Base-by-base conservation (phyloP, 2,329 filamentous ascomycete genomes). In the Elsinoe fawcettii region DNA sequence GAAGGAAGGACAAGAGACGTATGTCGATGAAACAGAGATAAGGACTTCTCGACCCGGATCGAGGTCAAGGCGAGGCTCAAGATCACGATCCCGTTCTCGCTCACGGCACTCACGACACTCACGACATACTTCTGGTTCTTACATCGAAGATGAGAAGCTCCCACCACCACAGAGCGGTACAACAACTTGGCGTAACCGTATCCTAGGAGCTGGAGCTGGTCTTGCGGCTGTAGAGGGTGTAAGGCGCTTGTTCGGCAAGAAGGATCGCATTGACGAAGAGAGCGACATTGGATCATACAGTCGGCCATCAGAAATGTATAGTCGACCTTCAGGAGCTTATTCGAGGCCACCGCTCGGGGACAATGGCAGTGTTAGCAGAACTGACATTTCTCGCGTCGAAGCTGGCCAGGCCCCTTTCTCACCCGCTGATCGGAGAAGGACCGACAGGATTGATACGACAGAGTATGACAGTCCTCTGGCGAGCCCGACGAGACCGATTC, bases 231-330 rank as follows among this genome's bases (percentile, higher is more conserved):
- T 67, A 36, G 59, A 68, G 63, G 63, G 68, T 8, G 60, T 67
- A 1, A 67, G 71, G 67, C 69, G 87, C 80, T 61, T 84, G 82
- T 11, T 89, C 44, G 76, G 78, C 56, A 70, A 74, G 16, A 79
- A 80, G 44, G 75, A 76, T 23, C 66, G 73, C 68, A 59, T 70
- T 43, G 78, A 83, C 60, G 75, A 78, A 36, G 76, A 78, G 57
- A 75, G 77, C 30, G 77, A 79, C 54, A 74, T 77, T 9, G 75
- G 73, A 12, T 76, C 76, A 46, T 82, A 82, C 63, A 69, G 69
- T 47, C 54, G 63, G 43, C 65, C 67, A 18, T 53, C 49, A 20
- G 49, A 37, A 39, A 22, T 37, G 16, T 53, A 53, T 32, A 53
- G 25, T 11, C 18, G 44, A 49, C 78, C 80, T 12, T 70, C 78